Percentiles rank a stretch among this genome's conserved stretches.
These are phyloP conservation scores for Avena insularis DNA, from an alignment of 176 grass and related monocot genomes.

Conservation along the genomic window DNA sequence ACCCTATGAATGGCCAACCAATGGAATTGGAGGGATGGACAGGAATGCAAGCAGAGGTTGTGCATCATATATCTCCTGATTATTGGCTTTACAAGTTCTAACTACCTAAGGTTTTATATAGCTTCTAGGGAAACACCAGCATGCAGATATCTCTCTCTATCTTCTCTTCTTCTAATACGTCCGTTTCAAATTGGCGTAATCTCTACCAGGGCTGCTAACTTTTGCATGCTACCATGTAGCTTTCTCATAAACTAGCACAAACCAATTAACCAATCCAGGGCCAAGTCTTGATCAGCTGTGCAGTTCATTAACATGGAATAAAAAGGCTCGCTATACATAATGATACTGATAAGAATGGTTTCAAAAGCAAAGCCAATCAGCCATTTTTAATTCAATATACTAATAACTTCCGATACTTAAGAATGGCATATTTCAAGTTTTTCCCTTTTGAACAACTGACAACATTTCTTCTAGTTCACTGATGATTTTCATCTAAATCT, in stretches of 20 bases:
- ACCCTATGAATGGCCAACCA: constrained; percentile 68
- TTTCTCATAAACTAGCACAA: background rate
- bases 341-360: constrained; percentile 26
- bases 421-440: background rate
- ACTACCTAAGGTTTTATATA: constrained; percentile 18
- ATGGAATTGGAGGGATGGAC: constrained; percentile 88
- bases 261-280: background rate
- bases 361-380: background rate
- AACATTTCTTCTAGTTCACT: background rate
- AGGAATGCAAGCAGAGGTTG: constrained; percentile 83
- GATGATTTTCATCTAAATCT: background rate
- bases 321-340: background rate
- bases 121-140: background rate
- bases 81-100: constrained; percentile 30
- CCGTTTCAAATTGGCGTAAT: background rate
- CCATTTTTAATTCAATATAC: background rate
- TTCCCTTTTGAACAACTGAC: background rate
- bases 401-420: constrained; percentile 1
- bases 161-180: background rate
- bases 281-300: background rate
- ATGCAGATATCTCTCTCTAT: background rate
- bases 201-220: constrained; percentile 6
- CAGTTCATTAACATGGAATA: constrained; percentile 16
- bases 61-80: constrained; percentile 25
- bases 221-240: background rate